phyloP scores from a whole-genome alignment of 2,329 filamentous ascomycete species.

The Kalaharituber pfeilii region DNA sequence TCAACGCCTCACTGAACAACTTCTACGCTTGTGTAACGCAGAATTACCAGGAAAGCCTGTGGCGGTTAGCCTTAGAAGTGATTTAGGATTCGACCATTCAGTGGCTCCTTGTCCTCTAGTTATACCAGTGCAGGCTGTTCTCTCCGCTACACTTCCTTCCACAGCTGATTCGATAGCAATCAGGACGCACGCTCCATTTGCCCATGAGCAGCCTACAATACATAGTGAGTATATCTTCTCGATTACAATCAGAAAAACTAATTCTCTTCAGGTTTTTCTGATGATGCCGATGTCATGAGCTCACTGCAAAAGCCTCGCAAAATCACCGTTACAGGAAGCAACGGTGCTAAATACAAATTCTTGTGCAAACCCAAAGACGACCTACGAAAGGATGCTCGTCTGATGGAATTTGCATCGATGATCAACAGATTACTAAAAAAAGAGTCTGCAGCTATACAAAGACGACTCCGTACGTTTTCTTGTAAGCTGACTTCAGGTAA shows the following conservation, averaged over 20 bases:
- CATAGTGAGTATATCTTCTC: background rate
- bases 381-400: conserved; percentile 84
- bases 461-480: conserved; percentile 50
- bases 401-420: conserved; percentile 98
- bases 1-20: conserved; percentile 56
- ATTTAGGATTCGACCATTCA: conserved; percentile 72
- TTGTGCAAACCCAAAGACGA: conserved; percentile 98
- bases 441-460: conserved; percentile 74
- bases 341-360: conserved; percentile 74
- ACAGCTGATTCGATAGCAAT: conserved; percentile 45
- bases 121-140: conserved; percentile 68
- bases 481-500: conserved; percentile 21
- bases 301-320: conserved; percentile 87
- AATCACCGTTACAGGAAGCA: conserved; percentile 70
- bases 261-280: conserved; percentile 41
- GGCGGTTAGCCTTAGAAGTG: conserved; percentile 55
- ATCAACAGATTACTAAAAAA: conserved; percentile 90
- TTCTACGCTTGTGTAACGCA: conserved; percentile 29
- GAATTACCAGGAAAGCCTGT: conserved; percentile 33
- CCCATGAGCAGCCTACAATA: conserved; percentile 70
- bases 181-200: conserved; percentile 70
- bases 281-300: conserved; percentile 76
- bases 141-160: conserved; percentile 61
- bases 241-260: conserved; percentile 65
- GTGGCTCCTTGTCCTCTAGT: conserved; percentile 62